Conservation (phyloP, 2,329 filamentous ascomycete genomes). For the Acarospora socialis region DNA sequence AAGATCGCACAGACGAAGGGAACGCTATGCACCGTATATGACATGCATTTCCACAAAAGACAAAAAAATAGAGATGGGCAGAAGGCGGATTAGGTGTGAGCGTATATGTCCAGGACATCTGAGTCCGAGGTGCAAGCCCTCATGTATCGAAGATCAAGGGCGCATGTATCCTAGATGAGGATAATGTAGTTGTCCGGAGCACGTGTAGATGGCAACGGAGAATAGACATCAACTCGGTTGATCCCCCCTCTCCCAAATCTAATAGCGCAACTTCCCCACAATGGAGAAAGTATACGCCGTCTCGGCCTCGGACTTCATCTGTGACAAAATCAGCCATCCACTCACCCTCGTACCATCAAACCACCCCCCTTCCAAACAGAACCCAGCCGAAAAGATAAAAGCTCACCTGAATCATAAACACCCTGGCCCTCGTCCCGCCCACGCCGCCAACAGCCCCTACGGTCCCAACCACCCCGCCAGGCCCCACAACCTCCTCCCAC, state of each 20-base stretch:
- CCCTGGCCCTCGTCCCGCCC: conserved; percentile 36
- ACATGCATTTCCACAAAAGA: too few species aligned
- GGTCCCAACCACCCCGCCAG: conserved; percentile 44
- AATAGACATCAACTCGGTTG: too few species aligned
- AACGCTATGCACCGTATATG: too few species aligned
- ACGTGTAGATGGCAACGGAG: too few species aligned
- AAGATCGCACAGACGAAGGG: too few species aligned
- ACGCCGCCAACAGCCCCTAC: conserved; percentile 44
- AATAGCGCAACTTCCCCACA: conserved; percentile 39
- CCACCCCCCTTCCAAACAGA: neutral
- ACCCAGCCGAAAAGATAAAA: neutral
- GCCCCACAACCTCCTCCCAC: conserved; percentile 51
- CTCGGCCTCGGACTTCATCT: conserved; percentile 38
- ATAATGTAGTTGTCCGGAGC: too few species aligned
- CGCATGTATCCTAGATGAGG: too few species aligned
- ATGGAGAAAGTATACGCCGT: conserved; percentile 40
- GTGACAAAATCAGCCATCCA: conserved; percentile 7
- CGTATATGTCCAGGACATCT: too few species aligned
- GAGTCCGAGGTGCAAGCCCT: too few species aligned
- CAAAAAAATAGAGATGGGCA: too few species aligned
- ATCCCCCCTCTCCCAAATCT: conserved; percentile 9
- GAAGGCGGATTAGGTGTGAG: too few species aligned
- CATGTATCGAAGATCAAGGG: too few species aligned
- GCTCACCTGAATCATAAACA: conserved; percentile 50
- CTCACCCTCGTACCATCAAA: neutral